These are phyloP conservation scores for Lactifluus rugatus DNA, from an alignment of 768 basidiomycete species.

Conservation along the genomic window DNA sequence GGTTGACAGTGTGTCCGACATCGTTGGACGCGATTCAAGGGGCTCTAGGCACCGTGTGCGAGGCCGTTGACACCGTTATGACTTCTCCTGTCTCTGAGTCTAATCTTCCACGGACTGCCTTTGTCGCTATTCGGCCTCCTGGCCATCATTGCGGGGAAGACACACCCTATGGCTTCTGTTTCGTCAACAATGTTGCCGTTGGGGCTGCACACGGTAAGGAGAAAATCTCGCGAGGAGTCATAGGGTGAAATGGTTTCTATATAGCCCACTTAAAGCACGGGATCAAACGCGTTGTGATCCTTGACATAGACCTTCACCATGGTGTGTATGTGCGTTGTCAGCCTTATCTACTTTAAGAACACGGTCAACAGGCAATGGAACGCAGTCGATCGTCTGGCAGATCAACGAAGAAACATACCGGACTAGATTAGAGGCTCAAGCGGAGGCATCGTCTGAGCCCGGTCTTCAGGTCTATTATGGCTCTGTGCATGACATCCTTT, in stretches of 20 bases:
- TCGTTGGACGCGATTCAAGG: conserved; percentile 74
- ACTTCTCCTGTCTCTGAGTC: neutral
- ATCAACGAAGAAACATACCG: conserved; percentile 84
- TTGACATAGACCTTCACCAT: conserved; percentile 91
- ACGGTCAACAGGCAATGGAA: conserved; percentile 67
- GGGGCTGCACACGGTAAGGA: conserved; percentile 79
- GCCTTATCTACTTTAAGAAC: neutral
- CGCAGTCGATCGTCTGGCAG: conserved; percentile 84
- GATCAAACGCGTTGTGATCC: conserved; percentile 69
- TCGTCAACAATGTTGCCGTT: conserved; percentile 87
- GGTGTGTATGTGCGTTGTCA: conserved; percentile 33
- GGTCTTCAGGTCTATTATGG: conserved; percentile 75
- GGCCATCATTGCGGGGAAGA: conserved; percentile 94
- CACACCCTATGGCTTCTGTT: conserved; percentile 87
- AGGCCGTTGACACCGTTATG: conserved; percentile 72
- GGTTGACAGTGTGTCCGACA: conserved; percentile 58
- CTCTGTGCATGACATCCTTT: conserved; percentile 87
- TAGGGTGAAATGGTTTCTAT: neutral
- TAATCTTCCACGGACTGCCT: conserved; percentile 36
- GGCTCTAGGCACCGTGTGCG: conserved; percentile 73
- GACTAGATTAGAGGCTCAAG: conserved; percentile 47
- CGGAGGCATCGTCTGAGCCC: conserved; percentile 28
- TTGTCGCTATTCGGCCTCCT: conserved; percentile 81
- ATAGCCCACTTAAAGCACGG: conserved; percentile 74
- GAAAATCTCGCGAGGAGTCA: neutral